A percentile compares a stretch with the other conserved stretches of the same genome.
phyloP scores from a whole-genome alignment of 371 early-diverging fungal species.

The Chytridium lagenaria region DNA sequence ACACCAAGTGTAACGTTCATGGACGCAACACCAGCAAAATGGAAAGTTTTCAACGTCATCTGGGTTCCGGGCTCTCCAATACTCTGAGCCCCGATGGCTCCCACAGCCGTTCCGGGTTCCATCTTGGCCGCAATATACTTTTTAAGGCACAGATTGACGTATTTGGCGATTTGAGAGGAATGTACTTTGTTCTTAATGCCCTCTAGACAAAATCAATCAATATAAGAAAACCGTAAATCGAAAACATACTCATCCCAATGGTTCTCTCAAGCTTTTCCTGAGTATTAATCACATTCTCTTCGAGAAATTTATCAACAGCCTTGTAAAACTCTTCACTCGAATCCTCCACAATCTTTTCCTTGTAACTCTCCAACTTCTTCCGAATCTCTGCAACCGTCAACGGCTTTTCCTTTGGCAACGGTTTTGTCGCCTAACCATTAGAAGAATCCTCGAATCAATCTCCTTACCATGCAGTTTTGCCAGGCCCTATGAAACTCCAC shows the following conservation, averaged over 20 bases:
- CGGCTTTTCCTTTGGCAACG: not conserved
- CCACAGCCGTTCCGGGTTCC: constrained; percentile 94
- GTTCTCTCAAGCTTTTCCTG: constrained; percentile 5
- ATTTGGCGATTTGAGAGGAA: constrained; percentile 70
- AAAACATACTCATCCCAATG: not conserved
- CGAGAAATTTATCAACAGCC: constrained; percentile 17
- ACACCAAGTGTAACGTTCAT: constrained; percentile 99
- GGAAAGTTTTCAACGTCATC: constrained; percentile 99
- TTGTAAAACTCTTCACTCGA: constrained; percentile 19
- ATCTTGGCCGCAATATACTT: constrained; percentile 91
- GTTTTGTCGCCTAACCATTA: not conserved
- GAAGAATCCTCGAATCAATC: constrained; percentile 2
- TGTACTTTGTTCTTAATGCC: constrained; percentile 65
- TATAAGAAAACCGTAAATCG: not conserved
- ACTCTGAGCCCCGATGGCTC: constrained; percentile 97
- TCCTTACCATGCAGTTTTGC: constrained; percentile 58
- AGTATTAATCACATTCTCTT: constrained; percentile 14
- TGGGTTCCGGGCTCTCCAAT: constrained; percentile 99
- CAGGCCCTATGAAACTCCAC: constrained; percentile 89
- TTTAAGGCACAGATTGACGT: constrained; percentile 75
- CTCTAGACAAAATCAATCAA: not conserved
- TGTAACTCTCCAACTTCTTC: not conserved
- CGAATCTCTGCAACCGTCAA: not conserved
- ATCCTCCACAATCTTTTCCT: constrained; percentile 3
- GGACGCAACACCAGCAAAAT: constrained; percentile 99